Base-by-base conservation (phyloP, 1,139 yeast species). In the Pneumocystis sp. region DNA sequence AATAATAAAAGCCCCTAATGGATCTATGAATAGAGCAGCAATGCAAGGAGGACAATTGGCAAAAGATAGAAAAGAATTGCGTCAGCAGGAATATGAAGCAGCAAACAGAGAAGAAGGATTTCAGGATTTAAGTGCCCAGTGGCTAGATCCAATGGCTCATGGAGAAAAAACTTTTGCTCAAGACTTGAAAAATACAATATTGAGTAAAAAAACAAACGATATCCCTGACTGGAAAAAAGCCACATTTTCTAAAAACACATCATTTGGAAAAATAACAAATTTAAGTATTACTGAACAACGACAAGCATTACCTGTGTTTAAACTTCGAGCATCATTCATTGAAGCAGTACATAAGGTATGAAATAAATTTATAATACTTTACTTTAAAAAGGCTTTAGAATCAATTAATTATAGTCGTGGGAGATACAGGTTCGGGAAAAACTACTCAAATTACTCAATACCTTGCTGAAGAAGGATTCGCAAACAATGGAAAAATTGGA, bases 351-450 rank as follows among this genome's bases (percentile, higher is more conserved):
- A 75, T 65, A 80, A 78, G 19, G 61, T 59, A 31, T 59, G 40
- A 59, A 59, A 59, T 25, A 39, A 15, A 21, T 42, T 42, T 29
- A 3, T 42, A 15, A 1, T 21, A 21, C 10, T 42, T 59, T 3
- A 8, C 10, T 59, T 31, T 39, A 50, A 50, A 25, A n/a, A 50
- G n/a, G n/a, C n/a, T 29, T 29, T 59, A 59, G 68, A 89, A 90
- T 72, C 97, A 91, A 75, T 89, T 93, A 0, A 79, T 86, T 10
- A 82, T 93, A 21, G 83, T 93, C 2, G 87, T 93, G 68, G 97
- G 98, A 68, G 97, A 93, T 72, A 93, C 98, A 0, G 98, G 98
- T 29, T 90, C 97, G 0, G 98, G 98, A 70, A 93, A 93, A 74
- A 90, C 97, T 0, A 93, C 98, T 0, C 97, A 93, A 74, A 77